Percentiles rank a stretch among this genome's conserved stretches.
These are phyloP conservation scores for Ganoderma meredithae DNA, from an alignment of 1,284 basidiomycete species.

Conservation along the genomic window DNA sequence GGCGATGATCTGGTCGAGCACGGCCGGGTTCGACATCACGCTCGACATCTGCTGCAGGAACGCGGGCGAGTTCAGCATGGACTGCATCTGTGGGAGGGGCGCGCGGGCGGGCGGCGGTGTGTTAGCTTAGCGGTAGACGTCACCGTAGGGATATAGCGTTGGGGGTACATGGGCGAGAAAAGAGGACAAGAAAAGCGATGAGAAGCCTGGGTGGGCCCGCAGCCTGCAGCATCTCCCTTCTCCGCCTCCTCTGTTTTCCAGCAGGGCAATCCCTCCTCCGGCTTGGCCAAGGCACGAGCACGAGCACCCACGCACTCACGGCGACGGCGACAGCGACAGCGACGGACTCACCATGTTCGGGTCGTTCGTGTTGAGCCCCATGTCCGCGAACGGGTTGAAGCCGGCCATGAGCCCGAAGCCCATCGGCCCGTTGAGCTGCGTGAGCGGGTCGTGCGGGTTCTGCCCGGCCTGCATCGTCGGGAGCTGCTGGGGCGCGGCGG, in stretches of 20 bases:
- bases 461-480: constrained; percentile 87
- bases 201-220: no score
- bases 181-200: no score
- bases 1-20: constrained; percentile 87
- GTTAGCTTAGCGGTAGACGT: neutral
- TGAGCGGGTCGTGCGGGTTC: constrained; percentile 81
- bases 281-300: neutral
- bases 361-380: constrained; percentile 87
- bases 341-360: constrained; percentile 87
- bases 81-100: constrained; percentile 64
- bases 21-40: constrained; percentile 40
- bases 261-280: neutral
- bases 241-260: neutral
- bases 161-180: no score
- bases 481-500: constrained; percentile 51
- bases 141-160: neutral
- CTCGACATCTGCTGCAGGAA: constrained; percentile 41
- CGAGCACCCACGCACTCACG: neutral
- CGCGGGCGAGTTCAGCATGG: constrained; percentile 78
- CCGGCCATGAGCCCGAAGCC: constrained; percentile 80
- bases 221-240: neutral
- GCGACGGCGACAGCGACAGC: neutral
- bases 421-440: constrained; percentile 73
- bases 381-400: constrained; percentile 87
- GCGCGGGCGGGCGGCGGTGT: neutral